Base-by-base conservation (phyloP, 139 green algal genomes). In the Marvania coccoides region DNA sequence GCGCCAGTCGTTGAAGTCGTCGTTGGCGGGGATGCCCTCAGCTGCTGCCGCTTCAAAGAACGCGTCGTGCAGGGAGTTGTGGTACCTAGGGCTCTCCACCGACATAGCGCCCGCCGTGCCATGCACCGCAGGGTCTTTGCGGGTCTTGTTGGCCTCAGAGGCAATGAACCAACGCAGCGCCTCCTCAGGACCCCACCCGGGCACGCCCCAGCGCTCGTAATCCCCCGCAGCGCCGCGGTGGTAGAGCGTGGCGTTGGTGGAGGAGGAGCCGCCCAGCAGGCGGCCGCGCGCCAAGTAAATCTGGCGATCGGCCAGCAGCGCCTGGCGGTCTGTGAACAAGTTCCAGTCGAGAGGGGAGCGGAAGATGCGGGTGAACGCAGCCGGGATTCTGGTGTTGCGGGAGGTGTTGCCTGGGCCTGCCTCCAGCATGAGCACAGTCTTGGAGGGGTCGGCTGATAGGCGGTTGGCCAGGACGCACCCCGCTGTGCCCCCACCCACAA, bases 181-280 rank as follows among this genome's bases (percentile, higher is more conserved):
- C 37, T 97, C 88, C 58, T 81, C 48, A 14, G 71, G 33, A 9
- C 28, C 35, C 90, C 90, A 97, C 58, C 88, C 88, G 13, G 71
- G 46, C 54, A 95, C 66, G 37, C 71, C 78, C 90, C 90, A 97
- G 19, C 12, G 51, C 69, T 96, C 88, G 51, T 96, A 97, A 79
- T 97, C 90, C 0, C 66, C 63, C 0, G 83, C 36, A 0, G 68
- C 68, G 10, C 90, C 90, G 3, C 90, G 79, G 67, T 88, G 75
- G 81, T 97, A 97, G 54, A 97, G 76, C 3, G 88, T 95, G 47
- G 89, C 90, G 60, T 97, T 97, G 47, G 89, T 95, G 69, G 75
- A 80, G 5, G 78, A 88, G 51, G 79, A 90, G 59, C 90, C 90
- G 4, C 90, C 90, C 45, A 97, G 76, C 26, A 92, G 59, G 51